A percentile compares a stretch with the other conserved stretches of the same genome.
These are phyloP conservation scores for Exophiala dermatitidis DNA, from an alignment of 2,329 filamentous ascomycete genomes.

Conservation along the genomic window DNA sequence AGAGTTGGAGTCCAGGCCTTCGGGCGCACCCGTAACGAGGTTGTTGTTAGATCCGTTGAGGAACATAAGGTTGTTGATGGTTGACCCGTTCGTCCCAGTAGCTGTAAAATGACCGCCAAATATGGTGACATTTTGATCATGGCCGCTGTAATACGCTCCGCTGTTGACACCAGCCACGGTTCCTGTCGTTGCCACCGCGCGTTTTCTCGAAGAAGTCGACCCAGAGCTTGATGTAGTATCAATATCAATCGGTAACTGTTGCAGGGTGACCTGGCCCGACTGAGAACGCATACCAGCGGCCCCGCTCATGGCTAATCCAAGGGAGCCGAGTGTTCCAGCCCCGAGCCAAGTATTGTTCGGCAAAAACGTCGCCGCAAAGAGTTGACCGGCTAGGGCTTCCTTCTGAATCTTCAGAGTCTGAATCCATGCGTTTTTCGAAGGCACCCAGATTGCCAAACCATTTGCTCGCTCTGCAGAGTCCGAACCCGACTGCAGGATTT, in stretches of 20 bases:
- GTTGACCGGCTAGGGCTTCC: constrained; percentile 61
- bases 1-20: constrained; percentile 62
- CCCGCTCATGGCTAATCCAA: constrained; percentile 64
- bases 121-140: constrained; percentile 71
- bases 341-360: constrained; percentile 57
- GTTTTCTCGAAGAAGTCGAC: constrained; percentile 24
- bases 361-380: constrained; percentile 64
- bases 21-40: constrained; percentile 60
- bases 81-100: constrained; percentile 58
- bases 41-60: constrained; percentile 67
- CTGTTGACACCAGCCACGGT: constrained; percentile 52
- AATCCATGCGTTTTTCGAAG: constrained; percentile 78
- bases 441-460: constrained; percentile 89
- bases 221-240: constrained; percentile 38
- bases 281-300: constrained; percentile 55
- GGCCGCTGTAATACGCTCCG: constrained; percentile 67
- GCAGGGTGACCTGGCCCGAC: constrained; percentile 32
- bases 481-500: constrained; percentile 60
- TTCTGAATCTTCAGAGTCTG: constrained; percentile 60
- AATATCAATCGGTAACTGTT: constrained; percentile 46
- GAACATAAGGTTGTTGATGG: constrained; percentile 71
- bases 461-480: constrained; percentile 55
- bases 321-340: constrained; percentile 74
- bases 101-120: constrained; percentile 81
- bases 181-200: constrained; percentile 31